Evolutionary conservation across 257 asterid genomes (phyloP), one percentile per base, ranked within the genome.

Genomic region (Orobanche coerulescens): DNA sequence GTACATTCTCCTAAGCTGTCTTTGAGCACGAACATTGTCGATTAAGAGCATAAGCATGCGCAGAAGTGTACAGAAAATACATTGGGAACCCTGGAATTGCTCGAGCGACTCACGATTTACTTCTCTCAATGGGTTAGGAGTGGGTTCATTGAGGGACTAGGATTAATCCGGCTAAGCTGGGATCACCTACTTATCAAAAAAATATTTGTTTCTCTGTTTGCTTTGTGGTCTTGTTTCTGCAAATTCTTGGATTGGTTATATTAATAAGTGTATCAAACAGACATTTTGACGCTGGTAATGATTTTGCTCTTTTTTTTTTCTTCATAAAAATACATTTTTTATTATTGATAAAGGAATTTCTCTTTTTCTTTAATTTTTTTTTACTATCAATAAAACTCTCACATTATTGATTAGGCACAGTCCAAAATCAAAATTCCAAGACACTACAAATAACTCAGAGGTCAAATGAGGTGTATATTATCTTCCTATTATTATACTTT

Each of bases 211-310:
- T 59, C 26, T 16, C 5, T 33, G 14, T 14, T 40, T 66, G 46
- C 46, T 63, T 81, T 30, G 9, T 65, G 28, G 69, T 72, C 65
- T 61, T 74, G 44, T 56, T 78, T 67, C 76, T 75, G 58, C 68
- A 61, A 26, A 31, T 79, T 22, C 51, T 82, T 40, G 19, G 75
- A 46, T 78, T 82, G 71, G 61, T 64, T 44, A n/a, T n/a, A n/a
- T n/a, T n/a, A n/a, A n/a, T n/a, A n/a, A 50, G 71, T 22, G 79
- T 58, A 19, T 57, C 74, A 46, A 67, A 71, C 78, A 76, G 84
- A 44, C 75, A 73, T 5, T 57, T 80, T 46, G 57, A 71, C 5
- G 66, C 72, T 49, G 63, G 53, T 60, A 43, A 47, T 64, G 79
- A 16, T 39, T 50, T 52, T 60, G 62, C 72, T 65, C 28, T 37